Base-by-base conservation (phyloP, 805 yeast species). In the Tetrapisispora arboricola region DNA sequence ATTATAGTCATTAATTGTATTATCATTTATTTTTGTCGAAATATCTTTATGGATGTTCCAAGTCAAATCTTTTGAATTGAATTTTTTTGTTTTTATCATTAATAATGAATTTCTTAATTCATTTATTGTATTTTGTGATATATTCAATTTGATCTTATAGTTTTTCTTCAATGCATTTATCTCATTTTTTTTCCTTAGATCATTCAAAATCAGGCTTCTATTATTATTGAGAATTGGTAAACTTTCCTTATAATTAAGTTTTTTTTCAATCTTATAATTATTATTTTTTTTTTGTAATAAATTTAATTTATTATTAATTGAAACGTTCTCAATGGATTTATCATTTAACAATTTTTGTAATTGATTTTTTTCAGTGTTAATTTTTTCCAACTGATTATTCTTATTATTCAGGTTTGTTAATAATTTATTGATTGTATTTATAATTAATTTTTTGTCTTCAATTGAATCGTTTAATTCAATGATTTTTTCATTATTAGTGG, bases 21-120 rank as follows among this genome's bases (percentile, higher is more conserved):
- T 13, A 13, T 17, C 24, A n/a, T n/a, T 8, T 10, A 4, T 27
- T 4, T n/a, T 22, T 26, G 25, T 27, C 2, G 94, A 84, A 54
- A 84, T 78, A 54, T 85, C 94, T 58, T 78, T 72, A 63, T 67
- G 61, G n/a, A 75, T 62, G 22, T 76, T 78, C 84, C 85, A 84
- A 8, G 48, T 46, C n/a, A 46, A 10, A 36, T 46, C 45, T 8
- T 18, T 31, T 13, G 32, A 24, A 36, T 28, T 28, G 7, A 22
- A 20, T 22, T 38, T 42, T 16, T 43, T 38, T 8, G 38, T 35
- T 4, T 45, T 37, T 18, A 42, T 44, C 9, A 25, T 22, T 31
- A 32, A 37, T 13, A 44, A 20, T 26, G 41, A 35, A 11, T 36
- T 39, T 24, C 43, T 38, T 17, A 48, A 39, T 16, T 42, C 51